These are phyloP conservation scores for Neospora caninum DNA, from an alignment of 169 alveolate species.

Conservation along the genomic window DNA sequence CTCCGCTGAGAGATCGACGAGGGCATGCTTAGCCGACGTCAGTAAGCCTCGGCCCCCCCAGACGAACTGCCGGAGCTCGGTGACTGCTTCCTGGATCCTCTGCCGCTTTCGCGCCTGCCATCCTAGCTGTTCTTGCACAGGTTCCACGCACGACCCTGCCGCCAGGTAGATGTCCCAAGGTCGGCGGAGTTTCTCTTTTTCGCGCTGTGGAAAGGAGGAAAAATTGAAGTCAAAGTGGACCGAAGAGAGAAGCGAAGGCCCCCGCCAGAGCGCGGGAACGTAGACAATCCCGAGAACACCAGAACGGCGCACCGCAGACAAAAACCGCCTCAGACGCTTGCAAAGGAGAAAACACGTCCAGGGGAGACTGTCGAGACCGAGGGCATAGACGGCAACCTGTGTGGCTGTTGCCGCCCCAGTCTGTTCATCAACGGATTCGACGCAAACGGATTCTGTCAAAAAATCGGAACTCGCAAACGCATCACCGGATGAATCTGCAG, in stretches of 20 bases:
- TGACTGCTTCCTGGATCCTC: neutral
- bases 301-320: neutral
- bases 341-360: neutral
- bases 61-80: neutral
- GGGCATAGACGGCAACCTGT: neutral
- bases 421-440: neutral
- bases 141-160: neutral
- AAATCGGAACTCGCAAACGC: no score
- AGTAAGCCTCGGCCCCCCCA: neutral
- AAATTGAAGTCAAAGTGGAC: neutral
- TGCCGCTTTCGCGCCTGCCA: neutral
- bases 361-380: neutral
- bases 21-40: neutral
- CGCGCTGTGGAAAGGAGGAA: neutral
- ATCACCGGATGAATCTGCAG: no score
- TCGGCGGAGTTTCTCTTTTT: neutral
- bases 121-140: no score
- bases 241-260: neutral
- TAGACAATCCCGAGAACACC: neutral
- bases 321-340: neutral
- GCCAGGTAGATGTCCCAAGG: conserved; percentile 27
- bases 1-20: neutral
- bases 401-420: neutral
- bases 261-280: neutral
- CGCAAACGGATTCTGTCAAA: no score